Evolutionary conservation across 495 filamentous ascomycete species (phyloP), one percentile per base, ranked within the genome.

Genomic region (Diplogelasinospora grovesii): DNA sequence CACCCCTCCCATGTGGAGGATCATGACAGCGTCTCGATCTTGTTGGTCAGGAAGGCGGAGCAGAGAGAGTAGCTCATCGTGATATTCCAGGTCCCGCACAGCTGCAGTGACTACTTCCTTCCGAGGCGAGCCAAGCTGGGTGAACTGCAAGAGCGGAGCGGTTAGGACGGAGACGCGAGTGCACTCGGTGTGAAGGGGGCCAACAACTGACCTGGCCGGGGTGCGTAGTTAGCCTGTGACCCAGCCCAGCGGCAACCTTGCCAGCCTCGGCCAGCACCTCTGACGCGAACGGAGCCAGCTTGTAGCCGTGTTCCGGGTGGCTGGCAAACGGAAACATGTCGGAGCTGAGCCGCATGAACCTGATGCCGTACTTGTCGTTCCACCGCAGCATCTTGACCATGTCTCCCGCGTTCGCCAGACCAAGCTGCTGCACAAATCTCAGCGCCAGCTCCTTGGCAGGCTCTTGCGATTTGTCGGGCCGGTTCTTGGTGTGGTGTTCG

Each of bases 271-370:
- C 80, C 3, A 96, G 71, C 1, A 78, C 79, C 33, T 89, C 79
- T 0, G 79, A 77, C 1, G 93, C 92, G 58, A 98, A 96, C 0
- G 85, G 85, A 0, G 82, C 82, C 8, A 96, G 70, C 47, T 81
- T 85, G 55, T 96, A 98, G 0, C 89, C 92, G 48, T 94, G 88
- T 41, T 83, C 82, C 19, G 72, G 70, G 49, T 96, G 89, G 35
- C 83, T 90, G 0, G 92, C 89, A 57, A 96, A 96, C 1, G 90
- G 92, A 45, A 96, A 96, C 86, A 95, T 95, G 54, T 95, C 92
- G 49, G 84, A 92, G 49, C 84, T 90, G 14, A 97, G 70, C 3
- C 90, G 81, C 71, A 97, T 73, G 59, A 98, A 93, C 54, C 84
- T 92, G 64, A 96, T 97, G 27, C 79, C 81, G 43, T 92, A 96